Evolutionary conservation across 306 rosid species (phyloP), one percentile per base, ranked within the genome.

Genomic region (Psophocarpus tetragonolobus): DNA sequence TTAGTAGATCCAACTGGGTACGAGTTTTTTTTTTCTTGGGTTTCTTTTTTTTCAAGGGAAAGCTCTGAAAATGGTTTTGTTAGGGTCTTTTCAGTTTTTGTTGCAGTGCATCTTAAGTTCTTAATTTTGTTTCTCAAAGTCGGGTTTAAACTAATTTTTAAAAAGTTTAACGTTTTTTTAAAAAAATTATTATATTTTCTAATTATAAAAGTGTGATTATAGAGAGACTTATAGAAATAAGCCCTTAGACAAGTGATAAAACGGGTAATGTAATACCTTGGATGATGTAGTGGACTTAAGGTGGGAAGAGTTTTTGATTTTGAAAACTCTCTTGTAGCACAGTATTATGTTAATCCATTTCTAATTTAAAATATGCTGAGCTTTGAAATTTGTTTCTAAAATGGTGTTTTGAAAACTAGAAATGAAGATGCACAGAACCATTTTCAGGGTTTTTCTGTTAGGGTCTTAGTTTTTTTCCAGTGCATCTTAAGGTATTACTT

Each of bases 1-100:
- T 33, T 64, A n/a, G 53, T 24, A 39, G 39, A 48, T 72, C 38
- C n/a, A n/a, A n/a, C n/a, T n/a, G 68, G 79, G 8, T 3, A 70
- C 20, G 14, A 17, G 23, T n/a, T 14, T 29, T 47, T 66, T 33
- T 3, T 15, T 30, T 57, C 4, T 1, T 33, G 18, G 3, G 17
- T n/a, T 6, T 36, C 35, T 0, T 8, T 20, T 18, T 10, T 56
- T 18, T 6, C 8, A 3, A 24, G 4, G 6, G 33, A 35, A 11
- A 21, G 1, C 1, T 20, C 47, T 27, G 45, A 32, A n/a, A n/a
- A 10, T 48, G 73, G 11, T 64, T 61, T 15, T 35, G 15, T 63
- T 53, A 1, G 8, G 9, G 29, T 8, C 14, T 11, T 57, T 17
- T 57, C 17, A 5, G 10, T 4, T 24, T 11, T n/a, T n/a, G n/a